phyloP scores from a whole-genome alignment of 805 yeast species.

The Hanseniaspora singularis region DNA sequence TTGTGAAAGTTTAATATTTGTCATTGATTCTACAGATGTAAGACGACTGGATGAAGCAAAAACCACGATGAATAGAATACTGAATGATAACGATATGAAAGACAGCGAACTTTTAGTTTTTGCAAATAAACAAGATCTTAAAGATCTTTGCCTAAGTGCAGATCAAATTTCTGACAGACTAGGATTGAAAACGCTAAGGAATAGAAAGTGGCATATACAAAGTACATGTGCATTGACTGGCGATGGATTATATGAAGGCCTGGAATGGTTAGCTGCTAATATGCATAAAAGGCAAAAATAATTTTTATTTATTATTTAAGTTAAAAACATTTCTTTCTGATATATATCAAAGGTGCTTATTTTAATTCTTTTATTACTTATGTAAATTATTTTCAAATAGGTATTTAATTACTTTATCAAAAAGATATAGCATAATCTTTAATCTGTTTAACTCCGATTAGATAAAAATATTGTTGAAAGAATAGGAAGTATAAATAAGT shows the following conservation, averaged over 20 bases:
- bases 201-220: conserved; percentile 93
- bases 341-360: no score
- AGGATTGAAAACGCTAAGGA: conserved; percentile 81
- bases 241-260: conserved; percentile 86
- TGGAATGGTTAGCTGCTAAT: conserved; percentile 77
- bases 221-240: conserved; percentile 93
- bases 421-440: no score
- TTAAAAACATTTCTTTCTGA: no score
- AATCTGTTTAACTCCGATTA: no score
- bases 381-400: no score
- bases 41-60: conserved; percentile 87
- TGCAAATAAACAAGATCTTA: conserved; percentile 90
- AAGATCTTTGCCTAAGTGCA: conserved; percentile 77
- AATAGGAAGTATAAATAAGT: no score
- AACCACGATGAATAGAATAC: conserved; percentile 86
- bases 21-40: conserved; percentile 85
- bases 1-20: conserved; percentile 88
- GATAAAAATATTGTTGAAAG: no score
- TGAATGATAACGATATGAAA: conserved; percentile 86
- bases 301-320: background rate
- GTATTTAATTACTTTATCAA: no score
- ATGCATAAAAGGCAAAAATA: conserved; percentile 17
- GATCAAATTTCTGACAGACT: conserved; percentile 85
- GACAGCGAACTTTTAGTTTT: conserved; percentile 79
- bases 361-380: no score